Evolutionary conservation across 1,139 yeast species (phyloP).

Genomic region (Pichia sp.): DNA sequence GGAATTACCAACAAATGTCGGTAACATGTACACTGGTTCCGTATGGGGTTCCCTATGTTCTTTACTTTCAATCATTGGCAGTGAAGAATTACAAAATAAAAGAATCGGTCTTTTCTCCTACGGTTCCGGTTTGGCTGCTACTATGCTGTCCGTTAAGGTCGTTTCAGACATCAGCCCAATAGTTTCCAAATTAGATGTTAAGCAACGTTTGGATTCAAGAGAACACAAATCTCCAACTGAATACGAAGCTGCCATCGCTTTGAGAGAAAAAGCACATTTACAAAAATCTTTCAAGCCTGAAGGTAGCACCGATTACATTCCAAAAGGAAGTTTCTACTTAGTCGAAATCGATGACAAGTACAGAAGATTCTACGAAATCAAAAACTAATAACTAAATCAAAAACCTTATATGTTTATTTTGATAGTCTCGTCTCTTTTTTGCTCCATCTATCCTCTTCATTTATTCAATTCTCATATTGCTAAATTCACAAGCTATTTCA

Average conservation of each 20-base stretch:
- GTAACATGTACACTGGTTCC: slow-evolving; percentile 98
- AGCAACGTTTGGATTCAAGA: slow-evolving; percentile 67
- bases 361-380: slow-evolving; percentile 66
- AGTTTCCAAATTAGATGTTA: slow-evolving; percentile 61
- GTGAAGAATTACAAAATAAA: slow-evolving; percentile 70
- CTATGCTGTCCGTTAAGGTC: slow-evolving; percentile 75
- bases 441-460: neutral
- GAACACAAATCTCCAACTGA: slow-evolving; percentile 64
- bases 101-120: slow-evolving; percentile 92
- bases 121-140: slow-evolving; percentile 96
- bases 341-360: slow-evolving; percentile 80
- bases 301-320: slow-evolving; percentile 70
- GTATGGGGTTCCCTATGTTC: slow-evolving; percentile 87
- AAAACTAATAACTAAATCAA: slow-evolving; percentile 21
- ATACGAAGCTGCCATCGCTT: slow-evolving; percentile 73
- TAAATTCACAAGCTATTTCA: neutral
- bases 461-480: slow-evolving; percentile 3
- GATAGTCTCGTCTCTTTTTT: slow-evolving; percentile 2
- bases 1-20: slow-evolving; percentile 90
- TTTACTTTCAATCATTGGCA: slow-evolving; percentile 68
- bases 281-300: slow-evolving; percentile 73
- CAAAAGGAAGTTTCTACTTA: slow-evolving; percentile 79
- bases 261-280: slow-evolving; percentile 87
- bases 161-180: slow-evolving; percentile 76
- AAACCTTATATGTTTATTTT: neutral